Percentiles rank a stretch among this genome's conserved stretches.
phyloP scores from a whole-genome alignment of 23 red algal genomes.

The Cyanidioschyzon merolae region DNA sequence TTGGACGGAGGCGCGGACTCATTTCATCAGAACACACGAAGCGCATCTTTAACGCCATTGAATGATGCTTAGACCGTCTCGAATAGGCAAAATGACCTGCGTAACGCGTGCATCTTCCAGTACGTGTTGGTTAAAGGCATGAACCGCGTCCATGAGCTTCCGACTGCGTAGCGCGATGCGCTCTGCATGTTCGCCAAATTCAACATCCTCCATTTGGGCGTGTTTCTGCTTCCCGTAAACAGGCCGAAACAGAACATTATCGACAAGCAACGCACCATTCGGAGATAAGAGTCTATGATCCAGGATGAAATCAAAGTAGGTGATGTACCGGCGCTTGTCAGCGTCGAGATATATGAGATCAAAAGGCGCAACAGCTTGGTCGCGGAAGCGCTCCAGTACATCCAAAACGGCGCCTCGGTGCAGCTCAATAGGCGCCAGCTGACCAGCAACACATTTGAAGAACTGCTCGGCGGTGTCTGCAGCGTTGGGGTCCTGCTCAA shows the following conservation, averaged over 20 bases:
- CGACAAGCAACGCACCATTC: constrained; percentile 49
- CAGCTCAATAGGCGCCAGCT: constrained; percentile 22
- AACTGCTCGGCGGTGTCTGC: constrained; percentile 34
- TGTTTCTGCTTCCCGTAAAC: constrained; percentile 24
- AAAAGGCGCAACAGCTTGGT: constrained; percentile 25
- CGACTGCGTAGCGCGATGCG: not conserved
- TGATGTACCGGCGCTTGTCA: constrained; percentile 54
- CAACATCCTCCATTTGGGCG: constrained; percentile 19
- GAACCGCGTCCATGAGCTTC: constrained; percentile 27
- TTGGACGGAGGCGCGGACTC: too few relatives aligned
- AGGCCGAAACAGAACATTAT: constrained; percentile 69
- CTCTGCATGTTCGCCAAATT: constrained; percentile 35
- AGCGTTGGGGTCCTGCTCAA: constrained; percentile 46
- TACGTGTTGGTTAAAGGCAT: constrained; percentile 55
- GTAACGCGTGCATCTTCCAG: constrained; percentile 29
- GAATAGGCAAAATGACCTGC: constrained; percentile 56
- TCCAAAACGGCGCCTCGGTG: constrained; percentile 28
- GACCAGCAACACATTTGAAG: constrained; percentile 21
- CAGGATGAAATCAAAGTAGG: constrained; percentile 43
- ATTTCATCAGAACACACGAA: too few relatives aligned
- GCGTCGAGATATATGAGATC: constrained; percentile 89
- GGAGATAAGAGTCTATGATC: constrained; percentile 35
- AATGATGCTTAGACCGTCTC: constrained; percentile 64
- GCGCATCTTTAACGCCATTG: constrained; percentile 24
- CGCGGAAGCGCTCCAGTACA: constrained; percentile 24